Conservation (phyloP, 1,284 basidiomycete genomes). For the Acaromyces ingoldii region DNA sequence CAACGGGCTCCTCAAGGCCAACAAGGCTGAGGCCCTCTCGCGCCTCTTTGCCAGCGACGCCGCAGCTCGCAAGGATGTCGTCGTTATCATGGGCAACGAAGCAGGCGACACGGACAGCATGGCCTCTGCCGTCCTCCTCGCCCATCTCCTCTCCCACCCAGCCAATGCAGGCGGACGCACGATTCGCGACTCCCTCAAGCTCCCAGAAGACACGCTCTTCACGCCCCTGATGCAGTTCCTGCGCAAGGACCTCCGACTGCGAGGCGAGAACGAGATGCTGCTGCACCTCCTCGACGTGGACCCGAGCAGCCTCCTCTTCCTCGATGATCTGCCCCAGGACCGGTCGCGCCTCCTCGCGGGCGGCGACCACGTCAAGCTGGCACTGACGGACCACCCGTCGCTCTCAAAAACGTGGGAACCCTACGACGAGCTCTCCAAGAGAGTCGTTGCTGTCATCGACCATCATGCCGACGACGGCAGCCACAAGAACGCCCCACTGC, state of each 20-base stretch:
- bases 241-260: slow-evolving; percentile 66
- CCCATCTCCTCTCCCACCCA: slow-evolving; percentile 36
- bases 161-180: too few species aligned
- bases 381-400: slow-evolving; percentile 72
- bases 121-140: slow-evolving; percentile 34
- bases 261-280: slow-evolving; percentile 73
- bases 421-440: not conserved
- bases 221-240: slow-evolving; percentile 72
- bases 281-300: slow-evolving; percentile 19
- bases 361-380: slow-evolving; percentile 60
- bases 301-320: slow-evolving; percentile 51
- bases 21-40: not conserved
- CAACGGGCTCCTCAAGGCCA: not conserved
- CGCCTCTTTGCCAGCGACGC: not conserved
- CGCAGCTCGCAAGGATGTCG: not conserved
- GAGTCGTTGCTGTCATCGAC: slow-evolving; percentile 63
- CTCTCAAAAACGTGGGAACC: slow-evolving; percentile 1
- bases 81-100: slow-evolving; percentile 44
- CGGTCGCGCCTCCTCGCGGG: slow-evolving; percentile 47
- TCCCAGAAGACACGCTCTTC: slow-evolving; percentile 35
- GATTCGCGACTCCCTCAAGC: slow-evolving; percentile 10
- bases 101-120: slow-evolving; percentile 48
- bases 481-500: slow-evolving; percentile 54
- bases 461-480: slow-evolving; percentile 83
- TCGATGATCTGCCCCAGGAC: slow-evolving; percentile 13